Evolutionary conservation across 305 asterid genomes (phyloP), one percentile per base, ranked within the genome.

Genomic region (Fraxinus angustifolia): DNA sequence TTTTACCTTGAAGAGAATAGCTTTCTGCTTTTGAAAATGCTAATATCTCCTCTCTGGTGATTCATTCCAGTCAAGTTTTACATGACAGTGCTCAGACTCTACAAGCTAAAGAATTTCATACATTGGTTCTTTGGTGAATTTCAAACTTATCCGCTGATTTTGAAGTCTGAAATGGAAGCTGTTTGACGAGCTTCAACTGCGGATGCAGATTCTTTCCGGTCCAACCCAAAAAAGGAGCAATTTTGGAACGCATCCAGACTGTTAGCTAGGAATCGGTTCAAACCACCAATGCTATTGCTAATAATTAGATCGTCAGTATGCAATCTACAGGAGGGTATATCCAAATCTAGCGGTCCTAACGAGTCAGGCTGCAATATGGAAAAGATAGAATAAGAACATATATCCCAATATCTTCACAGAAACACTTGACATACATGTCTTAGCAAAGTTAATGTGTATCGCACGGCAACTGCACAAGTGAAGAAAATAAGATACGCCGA

Each of bases 341-440:
- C 99, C 97, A 96, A 88, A 82, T 96, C 98, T 88, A 96, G 86
- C 23, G 93, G 91, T 84, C 99, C 99, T 90, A 94, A 87, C 16
- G 97, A 94, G 88, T 96, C 98, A 3, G 98, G 94, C 99, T 96
- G 98, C 86, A 81, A 72, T 68, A 79, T 62, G 31, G 67, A 84
- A 84, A 80, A 74, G 67, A 26, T 50, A 8, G 42, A 86, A 86
- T 85, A 60, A 83, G 85, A 83, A 83, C 36, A 79, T 17, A 78
- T 1, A 73, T 4, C 31, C 26, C 58, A 71, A 71, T 76, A 78
- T 17, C 81, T 14, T 76, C 78, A 68, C 30, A 45, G 1, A 34
- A 77, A 79, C 33, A 14, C n/a, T 26, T 1, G 34, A 40, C 31
- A 7, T 16, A 19, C 26, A 56, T 76, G 65, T 79, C 17, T 36